phyloP scores from a whole-genome alignment of 352 stramenopile genomes.

The Pilasporangium apinafurcum region DNA sequence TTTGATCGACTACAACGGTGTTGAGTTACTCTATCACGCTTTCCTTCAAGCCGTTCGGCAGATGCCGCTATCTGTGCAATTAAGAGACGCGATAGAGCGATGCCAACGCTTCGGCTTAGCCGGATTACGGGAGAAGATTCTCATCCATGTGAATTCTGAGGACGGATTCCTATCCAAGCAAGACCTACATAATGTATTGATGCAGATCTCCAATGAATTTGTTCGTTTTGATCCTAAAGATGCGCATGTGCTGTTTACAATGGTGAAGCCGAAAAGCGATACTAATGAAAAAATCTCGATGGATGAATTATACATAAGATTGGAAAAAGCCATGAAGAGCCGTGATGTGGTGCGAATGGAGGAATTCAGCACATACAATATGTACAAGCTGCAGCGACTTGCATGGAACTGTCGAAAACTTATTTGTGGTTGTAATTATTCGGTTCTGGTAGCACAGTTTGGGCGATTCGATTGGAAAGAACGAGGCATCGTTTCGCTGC shows the following conservation, averaged over 20 bases:
- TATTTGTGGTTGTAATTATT: constrained; percentile 19
- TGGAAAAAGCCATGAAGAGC: constrained; percentile 23
- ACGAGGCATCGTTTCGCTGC: constrained; percentile 29
- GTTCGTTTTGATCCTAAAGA: constrained; percentile 28
- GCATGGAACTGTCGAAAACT: constrained; percentile 47
- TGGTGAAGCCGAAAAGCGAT: constrained; percentile 8
- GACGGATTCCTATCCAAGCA: constrained; percentile 29
- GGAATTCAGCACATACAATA: constrained; percentile 31
- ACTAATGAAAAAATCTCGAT: constrained; percentile 20
- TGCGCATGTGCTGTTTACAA: constrained; percentile 25
- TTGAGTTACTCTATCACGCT: constrained; percentile 39
- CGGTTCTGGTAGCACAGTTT: constrained; percentile 36
- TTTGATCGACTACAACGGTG: constrained; percentile 41
- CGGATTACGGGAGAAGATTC: constrained; percentile 27
- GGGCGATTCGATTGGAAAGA: constrained; percentile 65
- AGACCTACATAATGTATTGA: constrained; percentile 35
- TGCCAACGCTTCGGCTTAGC: constrained; percentile 32
- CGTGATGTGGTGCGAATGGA: background rate
- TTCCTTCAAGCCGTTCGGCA: constrained; percentile 33
- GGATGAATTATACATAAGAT: constrained; percentile 17
- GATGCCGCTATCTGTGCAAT: constrained; percentile 11
- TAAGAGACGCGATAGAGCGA: constrained; percentile 17
- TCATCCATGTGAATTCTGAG: constrained; percentile 24
- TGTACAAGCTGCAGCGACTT: constrained; percentile 36
- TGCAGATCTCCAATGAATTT: constrained; percentile 16